Percentiles rank a stretch among this genome's conserved stretches.
Evolutionary conservation across 345 rosid genomes (phyloP).

Genomic region (Melastoma malabathricum): DNA sequence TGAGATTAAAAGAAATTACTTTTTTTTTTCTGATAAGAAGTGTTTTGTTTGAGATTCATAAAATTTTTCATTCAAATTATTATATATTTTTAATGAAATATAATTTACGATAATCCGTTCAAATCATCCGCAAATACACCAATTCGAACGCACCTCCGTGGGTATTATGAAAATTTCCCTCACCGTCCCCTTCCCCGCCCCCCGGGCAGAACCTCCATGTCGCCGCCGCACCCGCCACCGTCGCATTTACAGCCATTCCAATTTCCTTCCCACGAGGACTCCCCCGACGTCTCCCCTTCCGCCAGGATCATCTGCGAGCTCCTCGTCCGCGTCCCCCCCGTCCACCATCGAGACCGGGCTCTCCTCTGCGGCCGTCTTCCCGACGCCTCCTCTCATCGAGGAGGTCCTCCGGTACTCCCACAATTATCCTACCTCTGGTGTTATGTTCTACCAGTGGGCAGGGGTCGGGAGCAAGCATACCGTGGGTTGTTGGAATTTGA

Average conservation of each 20-base stretch:
- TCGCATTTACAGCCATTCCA: conserved; percentile 10
- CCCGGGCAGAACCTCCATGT: conserved; percentile 2
- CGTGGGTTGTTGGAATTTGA: conserved; percentile 30
- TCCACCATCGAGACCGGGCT: conserved; percentile 26
- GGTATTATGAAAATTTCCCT: no score
- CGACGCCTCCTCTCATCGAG: conserved; percentile 20
- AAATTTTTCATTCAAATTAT: no score
- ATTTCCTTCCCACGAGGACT: conserved; percentile 17
- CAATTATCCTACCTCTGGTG: conserved; percentile 20
- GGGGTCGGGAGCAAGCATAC: conserved; percentile 20
- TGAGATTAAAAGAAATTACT: no score
- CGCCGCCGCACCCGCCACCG: conserved; percentile 2
- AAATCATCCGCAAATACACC: no score
- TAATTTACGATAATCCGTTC: no score
- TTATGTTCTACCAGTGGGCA: conserved; percentile 45
- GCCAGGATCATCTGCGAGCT: conserved; percentile 23
- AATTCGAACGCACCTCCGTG: no score
- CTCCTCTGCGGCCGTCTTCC: conserved; percentile 15
- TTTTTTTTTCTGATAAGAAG: no score
- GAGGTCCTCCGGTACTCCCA: conserved; percentile 35
- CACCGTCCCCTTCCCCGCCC: no score
- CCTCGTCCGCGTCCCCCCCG: conserved; percentile 14
- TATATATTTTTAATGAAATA: no score
- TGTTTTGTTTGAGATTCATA: no score
- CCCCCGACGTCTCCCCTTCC: conserved; percentile 16